Evolutionary conservation across 2,329 filamentous ascomycete genomes (phyloP), one percentile per base, ranked within the genome.

Genomic region (Penicillium polonicum): DNA sequence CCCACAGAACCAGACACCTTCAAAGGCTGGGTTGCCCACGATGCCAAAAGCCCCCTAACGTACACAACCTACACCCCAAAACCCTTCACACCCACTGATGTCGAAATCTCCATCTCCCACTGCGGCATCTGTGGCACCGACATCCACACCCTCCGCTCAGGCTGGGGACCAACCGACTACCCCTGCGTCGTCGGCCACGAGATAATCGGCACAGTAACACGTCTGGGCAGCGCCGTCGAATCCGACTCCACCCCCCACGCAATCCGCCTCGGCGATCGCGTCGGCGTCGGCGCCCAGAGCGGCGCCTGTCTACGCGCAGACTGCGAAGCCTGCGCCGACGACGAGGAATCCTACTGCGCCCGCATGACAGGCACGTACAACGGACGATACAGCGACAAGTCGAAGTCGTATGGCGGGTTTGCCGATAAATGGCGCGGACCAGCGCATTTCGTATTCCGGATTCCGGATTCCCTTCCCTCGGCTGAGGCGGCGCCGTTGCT

Each of bases 121-220:
- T 88, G 85, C 66, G 86, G 86, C 49, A 82, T 89, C 65, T 89
- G 86, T 70, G 86, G 85, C 59, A 82, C 83, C 9, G 85, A 88
- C 60, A 59, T 87, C 15, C 85, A 88, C 72, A 81, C 76, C 5
- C 75, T 88, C 4, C 78, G 80, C 38, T 83, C 82, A 2, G 85
- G 74, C 63, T 78, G 73, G 77, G 72, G 63, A 2, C 72, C 73
- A 13, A 63, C 74, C 3, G 68, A 74, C 56, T 79, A 78, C 57
- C 77, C 77, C 35, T 74, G 84, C 39, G 82, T 83, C 42, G 83
- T 86, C 27, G 86, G 85, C 53, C 86, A 88, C 70, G 86, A 88
- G 66, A 88, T 88, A 44, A 80, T 88, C 60, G 86, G 86, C 44
- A 80, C 75, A 7, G 82, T 80, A 7, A 79, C 83, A 25, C 80